Evolutionary conservation across 768 basidiomycete genomes (phyloP).

Genomic region (Lanmaoa pseudosensibilis): DNA sequence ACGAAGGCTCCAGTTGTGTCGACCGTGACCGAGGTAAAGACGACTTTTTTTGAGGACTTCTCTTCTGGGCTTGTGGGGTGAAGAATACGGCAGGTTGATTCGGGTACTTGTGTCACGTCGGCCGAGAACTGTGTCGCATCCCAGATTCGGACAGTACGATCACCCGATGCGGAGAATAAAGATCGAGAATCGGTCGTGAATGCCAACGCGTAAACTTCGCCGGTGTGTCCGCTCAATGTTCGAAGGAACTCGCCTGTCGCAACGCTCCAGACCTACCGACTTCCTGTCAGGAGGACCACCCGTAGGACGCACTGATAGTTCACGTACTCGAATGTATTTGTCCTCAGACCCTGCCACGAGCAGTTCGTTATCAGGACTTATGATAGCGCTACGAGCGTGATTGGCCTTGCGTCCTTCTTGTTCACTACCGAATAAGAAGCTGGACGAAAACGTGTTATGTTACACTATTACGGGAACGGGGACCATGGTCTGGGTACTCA

Average conservation of each 20-base stretch:
- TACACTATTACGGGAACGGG: not conserved
- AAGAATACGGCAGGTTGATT: slow-evolving; percentile 23
- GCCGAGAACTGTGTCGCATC: slow-evolving; percentile 27
- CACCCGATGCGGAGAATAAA: slow-evolving; percentile 39
- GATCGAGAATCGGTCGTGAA: slow-evolving; percentile 36
- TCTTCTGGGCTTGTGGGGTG: slow-evolving; percentile 16
- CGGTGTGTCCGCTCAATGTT: slow-evolving; percentile 33
- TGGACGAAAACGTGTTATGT: slow-evolving; percentile 1
- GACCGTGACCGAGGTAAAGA: slow-evolving; percentile 33
- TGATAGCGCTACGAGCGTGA: slow-evolving; percentile 33
- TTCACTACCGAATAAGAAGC: slow-evolving; percentile 31
- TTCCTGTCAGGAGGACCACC: slow-evolving; percentile 1
- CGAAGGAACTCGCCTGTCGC: slow-evolving; percentile 29
- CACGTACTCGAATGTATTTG: slow-evolving; percentile 32
- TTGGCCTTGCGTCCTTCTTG: slow-evolving; percentile 22
- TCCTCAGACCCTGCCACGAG: slow-evolving; percentile 38
- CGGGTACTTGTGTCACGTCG: slow-evolving; percentile 17
- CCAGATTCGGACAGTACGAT: slow-evolving; percentile 39
- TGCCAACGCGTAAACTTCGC: slow-evolving; percentile 37
- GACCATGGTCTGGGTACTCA: slow-evolving; percentile 8
- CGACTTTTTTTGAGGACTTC: slow-evolving; percentile 21
- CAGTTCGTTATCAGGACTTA: slow-evolving; percentile 33
- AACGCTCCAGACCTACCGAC: slow-evolving; percentile 27
- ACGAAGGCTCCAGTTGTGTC: slow-evolving; percentile 40
- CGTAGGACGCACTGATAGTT: not conserved